These are phyloP conservation scores for Brassica cretica DNA, from an alignment of 345 rosid species.

Conservation along the genomic window DNA sequence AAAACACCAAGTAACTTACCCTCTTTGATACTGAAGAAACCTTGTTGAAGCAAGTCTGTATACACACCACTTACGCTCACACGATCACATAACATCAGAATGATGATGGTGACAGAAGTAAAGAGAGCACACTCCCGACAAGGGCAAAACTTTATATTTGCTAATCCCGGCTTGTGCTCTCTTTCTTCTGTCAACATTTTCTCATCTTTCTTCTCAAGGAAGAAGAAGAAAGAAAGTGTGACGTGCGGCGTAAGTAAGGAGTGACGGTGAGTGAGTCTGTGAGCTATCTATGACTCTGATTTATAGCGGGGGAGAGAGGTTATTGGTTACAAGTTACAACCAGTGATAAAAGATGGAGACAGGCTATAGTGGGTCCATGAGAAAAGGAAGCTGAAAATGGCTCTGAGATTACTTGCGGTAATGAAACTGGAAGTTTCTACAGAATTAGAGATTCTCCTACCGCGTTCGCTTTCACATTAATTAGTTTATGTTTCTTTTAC, in stretches of 20 bases:
- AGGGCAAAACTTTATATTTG: slow-evolving; percentile 52
- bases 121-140: slow-evolving; percentile 90
- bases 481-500: background rate
- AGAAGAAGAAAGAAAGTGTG: slow-evolving; percentile 26
- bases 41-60: background rate
- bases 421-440: slow-evolving; percentile 38
- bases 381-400: slow-evolving; percentile 35
- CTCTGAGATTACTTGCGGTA: slow-evolving; percentile 5
- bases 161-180: slow-evolving; percentile 76
- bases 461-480: slow-evolving; percentile 36
- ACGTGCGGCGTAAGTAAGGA: slow-evolving; percentile 40
- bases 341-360: slow-evolving; percentile 23
- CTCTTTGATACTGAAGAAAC: slow-evolving; percentile 18
- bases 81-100: slow-evolving; percentile 24
- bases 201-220: slow-evolving; percentile 21
- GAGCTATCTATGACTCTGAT: slow-evolving; percentile 3
- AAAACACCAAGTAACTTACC: slow-evolving; percentile 4
- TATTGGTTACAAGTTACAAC: slow-evolving; percentile 11
- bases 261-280: slow-evolving; percentile 14
- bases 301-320: slow-evolving; percentile 10
- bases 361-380: slow-evolving; percentile 9
- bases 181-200: slow-evolving; percentile 96
- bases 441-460: slow-evolving; percentile 32
- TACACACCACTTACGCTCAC: background rate
- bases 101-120: slow-evolving; percentile 70